Percentiles rank a stretch among this genome's conserved stretches.
Conservation (phyloP, 2,329 filamentous ascomycete genomes). For the Colletotrichum ledebouriae region DNA sequence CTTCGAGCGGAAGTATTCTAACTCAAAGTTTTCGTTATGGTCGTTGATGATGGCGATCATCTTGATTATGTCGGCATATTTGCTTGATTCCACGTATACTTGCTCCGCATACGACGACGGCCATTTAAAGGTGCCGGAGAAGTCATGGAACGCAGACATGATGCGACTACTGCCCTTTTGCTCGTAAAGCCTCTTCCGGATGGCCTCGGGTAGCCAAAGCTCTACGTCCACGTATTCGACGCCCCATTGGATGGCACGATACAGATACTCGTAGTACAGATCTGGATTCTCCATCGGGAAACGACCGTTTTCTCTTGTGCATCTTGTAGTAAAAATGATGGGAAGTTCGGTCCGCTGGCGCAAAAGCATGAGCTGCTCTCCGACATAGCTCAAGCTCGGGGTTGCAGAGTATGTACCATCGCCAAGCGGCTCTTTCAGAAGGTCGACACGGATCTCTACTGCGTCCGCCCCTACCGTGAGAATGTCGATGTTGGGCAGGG, state of each 20-base stretch:
- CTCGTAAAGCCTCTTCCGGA: conserved; percentile 76
- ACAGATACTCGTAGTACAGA: conserved; percentile 84
- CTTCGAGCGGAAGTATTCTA: conserved; percentile 88
- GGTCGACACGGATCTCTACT: conserved; percentile 86
- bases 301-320: conserved; percentile 83
- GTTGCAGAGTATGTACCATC: conserved; percentile 74
- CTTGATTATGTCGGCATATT: conserved; percentile 88
- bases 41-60: conserved; percentile 89
- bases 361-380: conserved; percentile 86
- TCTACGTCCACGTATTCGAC: conserved; percentile 93
- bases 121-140: conserved; percentile 88
- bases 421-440: conserved; percentile 78
- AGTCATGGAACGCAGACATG: conserved; percentile 93
- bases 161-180: conserved; percentile 84
- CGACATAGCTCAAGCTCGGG: conserved; percentile 86
- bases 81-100: conserved; percentile 78
- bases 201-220: conserved; percentile 84
- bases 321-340: conserved; percentile 91
- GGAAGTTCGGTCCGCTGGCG: conserved; percentile 87
- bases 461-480: conserved; percentile 88
- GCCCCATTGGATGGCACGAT: conserved; percentile 87
- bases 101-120: conserved; percentile 78
- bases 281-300: conserved; percentile 86
- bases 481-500: conserved; percentile 87
- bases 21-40: conserved; percentile 88